Evolutionary conservation across 192 early-diverging fungal genomes (phyloP), one percentile per base, ranked within the genome.

Genomic region (Coemansia sp.): DNA sequence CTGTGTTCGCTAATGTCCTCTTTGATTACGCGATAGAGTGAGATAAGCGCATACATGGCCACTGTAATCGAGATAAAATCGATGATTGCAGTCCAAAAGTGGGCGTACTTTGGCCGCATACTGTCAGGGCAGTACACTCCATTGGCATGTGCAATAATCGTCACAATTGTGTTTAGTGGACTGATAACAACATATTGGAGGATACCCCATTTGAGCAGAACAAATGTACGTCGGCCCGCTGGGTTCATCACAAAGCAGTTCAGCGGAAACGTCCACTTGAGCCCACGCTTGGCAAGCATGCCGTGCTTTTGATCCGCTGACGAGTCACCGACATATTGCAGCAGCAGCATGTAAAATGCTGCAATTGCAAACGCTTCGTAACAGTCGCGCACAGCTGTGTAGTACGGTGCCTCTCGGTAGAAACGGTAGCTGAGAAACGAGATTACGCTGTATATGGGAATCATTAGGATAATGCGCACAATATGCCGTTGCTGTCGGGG

Each of bases 401-500:
- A 86, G 82, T 89, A 93, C 27, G 85, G 85, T 16, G 86, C 77
- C 58, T 86, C 74, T 54, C 82, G 75, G 60, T 89, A 89, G 68
- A 83, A 92, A 28, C 88, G 82, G 76, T 90, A 93, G 59, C 83
- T 81, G 57, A 88, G 74, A 52, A 78, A 88, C 9, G 86, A 86
- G 34, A 91, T 84, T 31, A 89, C 71, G 49, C 88, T 73, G 72
- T 92, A 92, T 30, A 91, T 79, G 0, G 90, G 88, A 56, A 90
- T 86, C 71, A 92, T 84, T 24, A 92, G 78, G 22, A 89, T 69
- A 32, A 92, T 88, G 48, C 90, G 87, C 53, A 92, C 87, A 26
- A 92, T 88, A 54, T 86, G 87, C n/a, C 89, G 85, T 69, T 92
- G 90, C 55, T 89, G 83, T n/a, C 81, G 54, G 9, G 90, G 90